Conservation (phyloP, 2,329 filamentous ascomycete species). For the Talaromyces sp. region DNA sequence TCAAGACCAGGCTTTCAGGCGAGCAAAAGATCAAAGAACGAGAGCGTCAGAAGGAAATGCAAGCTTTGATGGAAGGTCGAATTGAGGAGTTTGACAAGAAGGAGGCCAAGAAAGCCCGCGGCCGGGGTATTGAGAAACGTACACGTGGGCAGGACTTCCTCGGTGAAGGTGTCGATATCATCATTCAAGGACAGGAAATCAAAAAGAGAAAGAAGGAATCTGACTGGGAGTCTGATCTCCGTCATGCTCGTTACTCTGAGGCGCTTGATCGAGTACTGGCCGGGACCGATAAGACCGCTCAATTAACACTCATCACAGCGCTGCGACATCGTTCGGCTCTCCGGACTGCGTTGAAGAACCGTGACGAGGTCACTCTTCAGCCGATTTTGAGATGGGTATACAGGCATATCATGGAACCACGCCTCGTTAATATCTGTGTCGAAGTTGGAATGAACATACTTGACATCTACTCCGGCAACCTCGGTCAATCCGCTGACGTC, state of each 20-base stretch:
- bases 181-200: conserved; percentile 68
- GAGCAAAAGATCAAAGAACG: conserved; percentile 72
- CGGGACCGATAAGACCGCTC: conserved; percentile 55
- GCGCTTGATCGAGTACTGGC: conserved; percentile 78
- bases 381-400: conserved; percentile 81
- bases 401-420: conserved; percentile 76
- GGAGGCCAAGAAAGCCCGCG: conserved; percentile 65
- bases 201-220: conserved; percentile 64
- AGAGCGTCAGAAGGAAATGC: conserved; percentile 80
- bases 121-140: conserved; percentile 60
- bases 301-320: conserved; percentile 76
- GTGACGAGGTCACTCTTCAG: conserved; percentile 76
- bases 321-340: conserved; percentile 85
- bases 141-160: conserved; percentile 71
- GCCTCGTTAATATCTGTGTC: conserved; percentile 74
- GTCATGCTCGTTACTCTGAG: conserved; percentile 70
- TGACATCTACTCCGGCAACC: conserved; percentile 80
- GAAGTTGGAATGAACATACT: conserved; percentile 79
- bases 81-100: conserved; percentile 74
- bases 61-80: conserved; percentile 71
- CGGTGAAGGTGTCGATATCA: conserved; percentile 80
- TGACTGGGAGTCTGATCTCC: conserved; percentile 76
- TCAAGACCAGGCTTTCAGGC: conserved; percentile 83
- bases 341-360: conserved; percentile 71
- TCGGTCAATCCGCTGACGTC: conserved; percentile 70